phyloP scores from a whole-genome alignment of 768 basidiomycete species.

The Wakefieldia striispora region DNA sequence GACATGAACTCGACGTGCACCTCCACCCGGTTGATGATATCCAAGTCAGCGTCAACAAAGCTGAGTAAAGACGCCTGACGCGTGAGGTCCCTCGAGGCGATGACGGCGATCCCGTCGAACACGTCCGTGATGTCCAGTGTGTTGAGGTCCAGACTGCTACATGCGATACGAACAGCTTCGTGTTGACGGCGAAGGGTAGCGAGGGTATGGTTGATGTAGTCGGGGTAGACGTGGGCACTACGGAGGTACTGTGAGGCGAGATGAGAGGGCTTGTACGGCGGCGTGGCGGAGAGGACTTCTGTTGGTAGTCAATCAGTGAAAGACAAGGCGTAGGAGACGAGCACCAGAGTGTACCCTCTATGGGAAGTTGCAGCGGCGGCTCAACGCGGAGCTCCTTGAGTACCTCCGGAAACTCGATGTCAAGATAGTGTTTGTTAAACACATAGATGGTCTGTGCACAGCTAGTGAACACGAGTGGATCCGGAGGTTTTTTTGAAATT shows the following conservation, averaged over 20 bases:
- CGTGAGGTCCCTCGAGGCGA: conserved; percentile 60
- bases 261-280: conserved; percentile 67
- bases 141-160: conserved; percentile 66
- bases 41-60: conserved; percentile 69
- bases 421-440: conserved; percentile 80
- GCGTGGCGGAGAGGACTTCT: conserved; percentile 66
- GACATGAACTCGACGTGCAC: conserved; percentile 80
- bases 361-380: conserved; percentile 61
- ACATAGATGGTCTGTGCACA: conserved; percentile 64
- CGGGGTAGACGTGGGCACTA: conserved; percentile 62
- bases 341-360: conserved; percentile 53
- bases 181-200: conserved; percentile 62
- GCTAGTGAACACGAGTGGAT: conserved; percentile 12
- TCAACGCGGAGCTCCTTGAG: conserved; percentile 60
- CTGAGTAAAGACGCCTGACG: conserved; percentile 62
- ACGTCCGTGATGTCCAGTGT: conserved; percentile 69
- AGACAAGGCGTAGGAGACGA: not conserved
- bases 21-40: conserved; percentile 60
- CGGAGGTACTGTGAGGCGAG: conserved; percentile 66
- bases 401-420: conserved; percentile 64
- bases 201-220: conserved; percentile 52
- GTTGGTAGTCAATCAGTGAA: not conserved
- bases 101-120: conserved; percentile 58
- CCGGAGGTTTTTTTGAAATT: not conserved
- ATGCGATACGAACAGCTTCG: conserved; percentile 71